phyloP scores from a whole-genome alignment of 2,329 filamentous ascomycete genomes.

The Colletotrichum noveboracense region DNA sequence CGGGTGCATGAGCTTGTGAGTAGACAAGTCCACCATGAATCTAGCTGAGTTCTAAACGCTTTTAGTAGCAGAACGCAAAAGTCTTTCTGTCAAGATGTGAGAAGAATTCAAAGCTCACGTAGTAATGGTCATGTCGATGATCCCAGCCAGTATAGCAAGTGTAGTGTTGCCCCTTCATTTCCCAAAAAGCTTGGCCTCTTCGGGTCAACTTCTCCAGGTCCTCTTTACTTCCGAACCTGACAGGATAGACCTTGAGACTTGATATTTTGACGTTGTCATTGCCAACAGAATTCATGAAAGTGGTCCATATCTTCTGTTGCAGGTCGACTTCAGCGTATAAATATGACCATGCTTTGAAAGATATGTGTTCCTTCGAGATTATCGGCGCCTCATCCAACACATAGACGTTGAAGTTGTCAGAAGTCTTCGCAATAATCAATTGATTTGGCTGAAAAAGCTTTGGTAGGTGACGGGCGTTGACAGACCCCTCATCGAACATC shows the following conservation, averaged over 20 bases:
- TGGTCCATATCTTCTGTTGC: rapidly evolving
- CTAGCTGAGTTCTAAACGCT: no score
- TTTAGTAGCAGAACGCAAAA: no score
- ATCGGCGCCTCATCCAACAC: rapidly evolving
- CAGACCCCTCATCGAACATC: rapidly evolving
- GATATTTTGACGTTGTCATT: rapidly evolving
- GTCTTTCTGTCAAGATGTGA: no score
- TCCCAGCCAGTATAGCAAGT: neutral
- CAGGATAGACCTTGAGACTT: rapidly evolving
- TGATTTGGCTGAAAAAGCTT: no score
- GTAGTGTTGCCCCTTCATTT: neutral
- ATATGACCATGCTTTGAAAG: rapidly evolving
- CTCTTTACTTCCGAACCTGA: rapidly evolving
- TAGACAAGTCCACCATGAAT: neutral
- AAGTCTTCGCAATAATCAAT: rapidly evolving
- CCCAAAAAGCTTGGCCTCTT: neutral
- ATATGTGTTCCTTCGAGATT: rapidly evolving
- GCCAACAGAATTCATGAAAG: rapidly evolving
- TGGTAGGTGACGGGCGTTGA: no score
- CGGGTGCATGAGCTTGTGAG: neutral
- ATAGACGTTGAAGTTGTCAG: no score
- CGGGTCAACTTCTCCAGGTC: rapidly evolving
- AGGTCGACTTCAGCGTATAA: rapidly evolving
- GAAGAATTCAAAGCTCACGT: no score
- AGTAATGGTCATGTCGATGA: neutral